Evolutionary conservation across 805 yeast genomes (phyloP).

Genomic region (Kluyveromyces nonfermentans): DNA sequence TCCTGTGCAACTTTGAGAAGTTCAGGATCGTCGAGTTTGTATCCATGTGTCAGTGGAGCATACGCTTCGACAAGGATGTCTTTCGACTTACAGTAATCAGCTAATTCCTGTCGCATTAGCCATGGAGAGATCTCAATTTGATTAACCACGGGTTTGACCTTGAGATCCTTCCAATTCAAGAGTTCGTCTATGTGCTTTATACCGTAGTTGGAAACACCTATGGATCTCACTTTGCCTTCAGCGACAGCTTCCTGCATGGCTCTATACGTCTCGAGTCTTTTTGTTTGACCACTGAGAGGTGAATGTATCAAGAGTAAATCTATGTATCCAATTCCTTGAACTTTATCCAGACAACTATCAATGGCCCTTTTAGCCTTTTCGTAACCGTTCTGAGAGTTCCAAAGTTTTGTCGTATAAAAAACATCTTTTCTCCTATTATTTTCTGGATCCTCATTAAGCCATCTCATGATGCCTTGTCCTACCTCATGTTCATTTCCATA

Average conservation of each 20-base stretch:
- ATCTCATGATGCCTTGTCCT: constrained; percentile 47
- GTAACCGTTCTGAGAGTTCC: constrained; percentile 61
- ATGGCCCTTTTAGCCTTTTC: constrained; percentile 49
- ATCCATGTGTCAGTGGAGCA: constrained; percentile 68
- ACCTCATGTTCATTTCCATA: constrained; percentile 58
- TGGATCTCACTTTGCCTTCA: constrained; percentile 47
- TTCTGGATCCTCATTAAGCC: constrained; percentile 38
- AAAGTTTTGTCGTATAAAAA: constrained; percentile 61
- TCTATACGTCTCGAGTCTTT: constrained; percentile 54
- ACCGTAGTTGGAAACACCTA: constrained; percentile 77
- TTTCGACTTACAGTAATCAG: constrained; percentile 46
- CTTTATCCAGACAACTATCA: constrained; percentile 41
- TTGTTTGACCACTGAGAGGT: constrained; percentile 40
- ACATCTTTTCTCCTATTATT: constrained; percentile 42
- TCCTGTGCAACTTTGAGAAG: constrained; percentile 41
- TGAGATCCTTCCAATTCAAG: constrained; percentile 44
- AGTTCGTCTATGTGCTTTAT: constrained; percentile 49
- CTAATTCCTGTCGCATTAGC: constrained; percentile 58
- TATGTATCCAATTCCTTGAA: constrained; percentile 51
- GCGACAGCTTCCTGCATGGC: constrained; percentile 69
- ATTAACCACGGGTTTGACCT: constrained; percentile 58
- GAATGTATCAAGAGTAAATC: constrained; percentile 63
- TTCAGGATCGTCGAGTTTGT: constrained; percentile 44
- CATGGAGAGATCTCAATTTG: constrained; percentile 83
- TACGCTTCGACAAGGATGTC: constrained; percentile 63